Percentiles rank a stretch among this genome's conserved stretches.
Evolutionary conservation across 2,329 filamentous ascomycete species (phyloP).

Genomic region (Alternaria triticina): DNA sequence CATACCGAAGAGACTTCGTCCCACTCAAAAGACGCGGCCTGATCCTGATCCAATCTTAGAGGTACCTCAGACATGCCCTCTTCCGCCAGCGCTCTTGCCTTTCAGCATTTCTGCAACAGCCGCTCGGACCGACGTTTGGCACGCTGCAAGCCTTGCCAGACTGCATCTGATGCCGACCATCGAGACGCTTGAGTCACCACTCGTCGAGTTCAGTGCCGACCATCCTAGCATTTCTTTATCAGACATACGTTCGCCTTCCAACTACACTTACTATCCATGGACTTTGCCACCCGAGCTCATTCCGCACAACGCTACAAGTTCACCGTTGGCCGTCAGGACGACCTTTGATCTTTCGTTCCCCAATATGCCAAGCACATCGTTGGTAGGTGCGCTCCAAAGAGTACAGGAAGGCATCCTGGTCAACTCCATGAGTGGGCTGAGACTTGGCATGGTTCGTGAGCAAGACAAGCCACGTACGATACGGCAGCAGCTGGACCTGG

Average conservation of each 20-base stretch:
- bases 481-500: constrained; percentile 34
- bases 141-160: constrained; percentile 83
- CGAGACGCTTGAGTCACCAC: constrained; percentile 63
- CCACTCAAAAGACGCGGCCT: constrained; percentile 8
- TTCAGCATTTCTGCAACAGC: constrained; percentile 81
- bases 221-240: constrained; percentile 63
- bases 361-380: constrained; percentile 58
- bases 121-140: constrained; percentile 81
- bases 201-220: constrained; percentile 59
- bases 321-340: constrained; percentile 71
- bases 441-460: constrained; percentile 72
- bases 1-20: constrained; percentile 64
- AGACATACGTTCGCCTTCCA: constrained; percentile 67
- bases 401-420: constrained; percentile 65
- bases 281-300: constrained; percentile 80
- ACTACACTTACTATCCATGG: constrained; percentile 91
- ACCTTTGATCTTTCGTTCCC: constrained; percentile 76
- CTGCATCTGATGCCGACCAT: constrained; percentile 74
- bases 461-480: constrained; percentile 51
- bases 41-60: constrained; percentile 20
- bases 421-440: constrained; percentile 65
- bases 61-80: constrained; percentile 67
- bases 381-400: constrained; percentile 60
- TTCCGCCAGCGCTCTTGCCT: constrained; percentile 63
- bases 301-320: constrained; percentile 77